phyloP scores from a whole-genome alignment of 2,329 filamentous ascomycete genomes.

The Xylariaceae sp. region DNA sequence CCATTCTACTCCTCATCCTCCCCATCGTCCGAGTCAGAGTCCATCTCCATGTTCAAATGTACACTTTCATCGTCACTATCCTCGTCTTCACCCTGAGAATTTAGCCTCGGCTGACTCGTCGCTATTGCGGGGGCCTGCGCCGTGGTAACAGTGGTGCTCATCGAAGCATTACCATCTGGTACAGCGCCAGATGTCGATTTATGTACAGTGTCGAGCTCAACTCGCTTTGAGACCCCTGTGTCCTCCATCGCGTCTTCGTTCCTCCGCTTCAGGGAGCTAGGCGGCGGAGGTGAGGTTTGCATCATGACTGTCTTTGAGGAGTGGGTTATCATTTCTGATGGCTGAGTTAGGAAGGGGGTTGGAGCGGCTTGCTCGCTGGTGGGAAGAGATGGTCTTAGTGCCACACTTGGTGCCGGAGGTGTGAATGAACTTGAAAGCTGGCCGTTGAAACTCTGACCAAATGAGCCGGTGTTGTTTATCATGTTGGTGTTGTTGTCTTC shows the following conservation, averaged over 20 bases:
- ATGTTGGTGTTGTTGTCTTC: constrained; percentile 20
- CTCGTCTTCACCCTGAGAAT: constrained; percentile 37
- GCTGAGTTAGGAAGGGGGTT: constrained; percentile 23
- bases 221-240: constrained; percentile 34
- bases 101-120: neutral
- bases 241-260: constrained; percentile 35
- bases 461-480: constrained; percentile 19
- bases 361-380: constrained; percentile 13
- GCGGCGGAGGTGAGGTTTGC: constrained; percentile 7
- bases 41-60: constrained; percentile 57
- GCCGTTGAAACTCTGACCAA: constrained; percentile 20
- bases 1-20: constrained; percentile 33
- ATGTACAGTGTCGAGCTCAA: constrained; percentile 32
- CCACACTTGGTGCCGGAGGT: constrained; percentile 6
- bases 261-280: constrained; percentile 39
- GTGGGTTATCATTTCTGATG: constrained; percentile 19
- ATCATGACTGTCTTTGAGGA: constrained; percentile 10
- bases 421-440: constrained; percentile 8
- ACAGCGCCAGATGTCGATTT: constrained; percentile 8
- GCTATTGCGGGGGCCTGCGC: neutral
- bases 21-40: constrained; percentile 30
- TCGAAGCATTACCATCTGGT: constrained; percentile 1
- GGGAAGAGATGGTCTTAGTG: constrained; percentile 5
- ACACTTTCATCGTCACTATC: constrained; percentile 50
- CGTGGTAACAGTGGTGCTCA: neutral